phyloP scores from a whole-genome alignment of 352 stramenopile species.

The Proteromonas lacertae region DNA sequence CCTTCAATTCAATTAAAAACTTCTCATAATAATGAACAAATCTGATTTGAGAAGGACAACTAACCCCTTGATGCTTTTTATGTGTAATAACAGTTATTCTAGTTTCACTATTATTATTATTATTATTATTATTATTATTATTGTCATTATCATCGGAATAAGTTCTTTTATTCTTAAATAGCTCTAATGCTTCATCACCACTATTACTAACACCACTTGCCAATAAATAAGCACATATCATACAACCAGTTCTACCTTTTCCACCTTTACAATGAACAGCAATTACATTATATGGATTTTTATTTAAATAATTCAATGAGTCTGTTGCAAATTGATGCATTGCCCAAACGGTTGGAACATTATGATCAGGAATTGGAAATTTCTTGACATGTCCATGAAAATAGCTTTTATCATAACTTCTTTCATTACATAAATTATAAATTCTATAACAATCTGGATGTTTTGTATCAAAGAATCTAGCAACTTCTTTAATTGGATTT shows the following conservation, averaged over 20 bases:
- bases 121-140: no score
- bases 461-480: conserved; percentile 39
- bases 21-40: no score
- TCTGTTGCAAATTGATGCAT: conserved; percentile 8
- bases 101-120: no score
- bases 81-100: no score
- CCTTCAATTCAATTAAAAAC: no score
- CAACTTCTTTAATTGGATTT: conserved; percentile 33
- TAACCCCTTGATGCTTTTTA: no score
- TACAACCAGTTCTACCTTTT: conserved; percentile 38
- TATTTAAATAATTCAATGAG: conserved; percentile 7
- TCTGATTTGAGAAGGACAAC: no score
- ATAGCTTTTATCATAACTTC: conserved; percentile 1
- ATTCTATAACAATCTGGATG: conserved; percentile 34
- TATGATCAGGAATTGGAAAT: conserved; percentile 11
- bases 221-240: conserved; percentile 17
- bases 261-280: conserved; percentile 55
- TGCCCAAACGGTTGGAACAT: conserved; percentile 6
- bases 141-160: no score
- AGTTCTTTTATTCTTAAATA: no score
- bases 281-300: conserved; percentile 23
- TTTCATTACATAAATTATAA: conserved; percentile 54
- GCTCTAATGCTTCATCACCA: conserved; percentile 5
- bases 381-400: conserved; percentile 4
- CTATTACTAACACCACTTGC: not conserved